Conservation (phyloP, 495 filamentous ascomycete species). For the Hypoxylon fragiforme region DNA sequence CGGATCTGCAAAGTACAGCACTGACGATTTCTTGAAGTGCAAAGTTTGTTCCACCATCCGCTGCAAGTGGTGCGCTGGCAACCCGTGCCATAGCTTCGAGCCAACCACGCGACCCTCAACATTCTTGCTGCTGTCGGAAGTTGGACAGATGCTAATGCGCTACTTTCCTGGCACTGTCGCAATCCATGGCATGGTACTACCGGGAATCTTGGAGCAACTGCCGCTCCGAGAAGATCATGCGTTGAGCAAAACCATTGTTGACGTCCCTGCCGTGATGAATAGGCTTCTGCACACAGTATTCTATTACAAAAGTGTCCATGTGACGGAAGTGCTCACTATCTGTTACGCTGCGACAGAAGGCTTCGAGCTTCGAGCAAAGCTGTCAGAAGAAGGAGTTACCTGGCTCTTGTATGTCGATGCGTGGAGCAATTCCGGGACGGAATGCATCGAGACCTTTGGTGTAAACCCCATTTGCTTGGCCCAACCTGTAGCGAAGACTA, state of each 20-base stretch:
- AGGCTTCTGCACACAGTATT: conserved; percentile 18
- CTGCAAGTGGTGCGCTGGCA: conserved; percentile 40
- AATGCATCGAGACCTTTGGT: neutral
- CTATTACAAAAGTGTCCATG: conserved; percentile 38
- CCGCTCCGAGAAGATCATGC: neutral
- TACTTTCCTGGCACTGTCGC: conserved; percentile 21
- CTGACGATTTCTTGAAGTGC: conserved; percentile 25
- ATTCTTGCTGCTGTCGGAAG: conserved; percentile 16
- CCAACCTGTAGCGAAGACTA: conserved; percentile 26
- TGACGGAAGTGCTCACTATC: conserved; percentile 41
- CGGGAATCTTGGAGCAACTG: too few relatives aligned
- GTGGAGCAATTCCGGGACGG: conserved; percentile 14
- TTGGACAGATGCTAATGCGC: conserved; percentile 20
- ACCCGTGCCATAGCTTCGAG: conserved; percentile 38
- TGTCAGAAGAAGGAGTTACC: conserved; percentile 21
- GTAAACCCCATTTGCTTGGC: neutral
- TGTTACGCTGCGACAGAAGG: conserved; percentile 34
- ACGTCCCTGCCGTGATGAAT: neutral
- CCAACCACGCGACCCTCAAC: neutral
- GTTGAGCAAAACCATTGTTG: neutral
- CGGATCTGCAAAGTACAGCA: conserved; percentile 36
- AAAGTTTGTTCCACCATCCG: conserved; percentile 22
- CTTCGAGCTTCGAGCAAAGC: conserved; percentile 41
- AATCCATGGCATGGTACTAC: too few relatives aligned
- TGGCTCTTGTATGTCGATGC: conserved; percentile 43